Evolutionary conservation across 2,329 filamentous ascomycete species (phyloP).

Genomic region (Phialophora chinensis): DNA sequence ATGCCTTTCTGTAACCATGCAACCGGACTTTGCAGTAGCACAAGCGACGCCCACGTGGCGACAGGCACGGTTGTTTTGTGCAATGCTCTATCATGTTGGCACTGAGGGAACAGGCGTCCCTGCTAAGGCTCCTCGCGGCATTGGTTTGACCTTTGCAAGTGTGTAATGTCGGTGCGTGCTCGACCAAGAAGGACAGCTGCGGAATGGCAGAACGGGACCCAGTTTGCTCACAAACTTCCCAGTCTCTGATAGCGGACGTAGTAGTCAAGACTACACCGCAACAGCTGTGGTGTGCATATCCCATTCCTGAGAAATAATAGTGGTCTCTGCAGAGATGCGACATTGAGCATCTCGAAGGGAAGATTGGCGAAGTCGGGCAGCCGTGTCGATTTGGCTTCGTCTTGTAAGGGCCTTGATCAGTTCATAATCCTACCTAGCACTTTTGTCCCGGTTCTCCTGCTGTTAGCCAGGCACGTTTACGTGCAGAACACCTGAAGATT

Average conservation of each 20-base stretch:
- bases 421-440: neutral
- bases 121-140: neutral
- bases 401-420: neutral
- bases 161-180: neutral
- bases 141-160: neutral
- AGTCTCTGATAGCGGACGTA: neutral
- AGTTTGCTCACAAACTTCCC: neutral
- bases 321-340: neutral
- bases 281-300: neutral
- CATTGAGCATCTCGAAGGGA: neutral
- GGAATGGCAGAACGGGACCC: neutral
- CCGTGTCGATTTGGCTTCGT: neutral
- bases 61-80: neutral
- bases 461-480: neutral
- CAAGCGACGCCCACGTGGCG: neutral
- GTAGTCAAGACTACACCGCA: neutral
- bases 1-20: neutral
- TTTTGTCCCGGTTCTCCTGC: neutral
- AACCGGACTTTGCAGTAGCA: neutral
- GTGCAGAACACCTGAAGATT: neutral
- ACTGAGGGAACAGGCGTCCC: neutral
- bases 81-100: neutral
- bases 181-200: neutral
- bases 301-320: neutral
- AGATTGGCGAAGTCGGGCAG: neutral